Evolutionary conservation across 495 filamentous ascomycete genomes (phyloP).

Genomic region (Penicillium paradoxum): DNA sequence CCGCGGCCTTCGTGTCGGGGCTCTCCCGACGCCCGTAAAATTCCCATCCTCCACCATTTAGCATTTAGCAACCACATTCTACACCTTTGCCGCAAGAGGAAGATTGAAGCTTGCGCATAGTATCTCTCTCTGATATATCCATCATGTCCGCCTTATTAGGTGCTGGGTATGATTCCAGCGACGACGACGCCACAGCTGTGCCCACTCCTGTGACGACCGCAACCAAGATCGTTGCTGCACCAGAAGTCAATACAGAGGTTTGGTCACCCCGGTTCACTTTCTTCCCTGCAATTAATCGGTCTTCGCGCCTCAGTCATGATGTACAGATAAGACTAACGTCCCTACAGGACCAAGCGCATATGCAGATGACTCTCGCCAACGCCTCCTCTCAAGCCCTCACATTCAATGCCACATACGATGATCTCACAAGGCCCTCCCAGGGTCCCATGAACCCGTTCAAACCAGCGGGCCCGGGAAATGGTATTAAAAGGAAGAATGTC

Average conservation of each 20-base stretch:
- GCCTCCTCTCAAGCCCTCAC: slow-evolving; percentile 49
- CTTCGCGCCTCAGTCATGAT: not conserved
- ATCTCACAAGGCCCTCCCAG: slow-evolving; percentile 61
- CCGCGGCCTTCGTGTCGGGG: slow-evolving; percentile 22
- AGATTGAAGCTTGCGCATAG: slow-evolving; percentile 3
- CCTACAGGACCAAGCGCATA: slow-evolving; percentile 51
- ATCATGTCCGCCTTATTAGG: slow-evolving; percentile 49
- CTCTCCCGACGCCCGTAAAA: slow-evolving; percentile 36
- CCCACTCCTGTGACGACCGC: slow-evolving; percentile 28
- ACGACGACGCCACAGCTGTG: slow-evolving; percentile 37
- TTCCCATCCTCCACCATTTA: slow-evolving; percentile 18
- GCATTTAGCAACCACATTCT: slow-evolving; percentile 6
- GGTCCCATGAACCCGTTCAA: slow-evolving; percentile 83
- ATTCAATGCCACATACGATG: slow-evolving; percentile 65
- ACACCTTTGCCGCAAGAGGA: slow-evolving; percentile 3
- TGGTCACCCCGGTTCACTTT: slow-evolving; percentile 37
- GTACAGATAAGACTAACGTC: slow-evolving; percentile 31
- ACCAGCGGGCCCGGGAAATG: slow-evolving; percentile 48
- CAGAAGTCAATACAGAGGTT: slow-evolving; percentile 61
- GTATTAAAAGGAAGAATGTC: slow-evolving; percentile 80
- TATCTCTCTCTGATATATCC: not conserved
- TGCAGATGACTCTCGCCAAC: slow-evolving; percentile 54
- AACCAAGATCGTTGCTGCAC: slow-evolving; percentile 47
- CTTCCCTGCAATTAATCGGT: not conserved
- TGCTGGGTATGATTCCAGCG: slow-evolving; percentile 49